Conservation (phyloP, 1,284 basidiomycete genomes). For the Kalmanozyma brasiliensis region DNA sequence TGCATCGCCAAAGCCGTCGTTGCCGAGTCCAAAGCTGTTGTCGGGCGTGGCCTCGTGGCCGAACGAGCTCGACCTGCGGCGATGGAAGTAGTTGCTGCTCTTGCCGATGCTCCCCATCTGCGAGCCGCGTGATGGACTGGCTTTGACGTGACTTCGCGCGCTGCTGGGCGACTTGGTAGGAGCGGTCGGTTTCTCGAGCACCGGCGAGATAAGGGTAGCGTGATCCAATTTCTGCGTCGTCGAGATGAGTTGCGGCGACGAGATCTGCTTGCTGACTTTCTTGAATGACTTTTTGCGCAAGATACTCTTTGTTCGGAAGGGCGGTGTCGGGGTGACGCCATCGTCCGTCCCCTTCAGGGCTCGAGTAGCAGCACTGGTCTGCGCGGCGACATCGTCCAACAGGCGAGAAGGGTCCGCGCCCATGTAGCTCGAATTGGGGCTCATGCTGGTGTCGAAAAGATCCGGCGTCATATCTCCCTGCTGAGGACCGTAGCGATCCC, state of each 20-base stretch:
- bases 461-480: conserved; percentile 14
- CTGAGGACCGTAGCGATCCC: conserved; percentile 33
- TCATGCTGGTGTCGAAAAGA: conserved; percentile 7
- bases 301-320: conserved; percentile 51
- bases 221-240: conserved; percentile 58
- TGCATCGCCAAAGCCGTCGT: too few species aligned
- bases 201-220: conserved; percentile 22
- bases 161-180: conserved; percentile 26
- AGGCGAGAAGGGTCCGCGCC: conserved; percentile 23
- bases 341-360: conserved; percentile 57
- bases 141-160: conserved; percentile 19
- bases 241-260: conserved; percentile 57
- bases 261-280: conserved; percentile 57
- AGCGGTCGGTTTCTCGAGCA: conserved; percentile 19
- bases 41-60: conserved; percentile 42
- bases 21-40: conserved; percentile 6
- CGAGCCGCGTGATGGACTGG: conserved; percentile 12
- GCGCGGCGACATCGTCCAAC: conserved; percentile 56
- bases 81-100: conserved; percentile 29
- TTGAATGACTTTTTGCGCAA: conserved; percentile 48
- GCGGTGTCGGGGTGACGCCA: conserved; percentile 23
- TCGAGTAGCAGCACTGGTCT: conserved; percentile 55
- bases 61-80: conserved; percentile 54
- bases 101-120: conserved; percentile 22
- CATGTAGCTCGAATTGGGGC: conserved; percentile 4